phyloP scores from a whole-genome alignment of 805 yeast genomes.

The Zygotorulaspora danielsina region DNA sequence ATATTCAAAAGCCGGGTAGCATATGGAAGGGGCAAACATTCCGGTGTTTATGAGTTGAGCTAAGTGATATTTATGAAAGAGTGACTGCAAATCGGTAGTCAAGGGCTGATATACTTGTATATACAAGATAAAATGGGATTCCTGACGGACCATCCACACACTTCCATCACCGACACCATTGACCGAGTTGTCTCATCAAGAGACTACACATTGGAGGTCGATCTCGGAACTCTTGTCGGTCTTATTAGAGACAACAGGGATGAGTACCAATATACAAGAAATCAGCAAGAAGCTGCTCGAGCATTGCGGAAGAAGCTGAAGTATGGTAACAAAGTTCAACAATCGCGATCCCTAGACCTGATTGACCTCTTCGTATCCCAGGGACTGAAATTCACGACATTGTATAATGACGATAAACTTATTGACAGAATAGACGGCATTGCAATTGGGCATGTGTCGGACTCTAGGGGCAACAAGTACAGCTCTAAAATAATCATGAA shows the following conservation, averaged over 20 bases:
- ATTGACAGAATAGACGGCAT: conserved; percentile 52
- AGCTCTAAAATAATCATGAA: conserved; percentile 42
- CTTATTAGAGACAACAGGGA: conserved; percentile 39
- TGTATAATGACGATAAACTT: conserved; percentile 67
- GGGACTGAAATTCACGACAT: conserved; percentile 34
- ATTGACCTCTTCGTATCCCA: conserved; percentile 51
- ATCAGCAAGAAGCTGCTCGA: conserved; percentile 76
- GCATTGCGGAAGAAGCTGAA: conserved; percentile 85
- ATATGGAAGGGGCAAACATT: neutral
- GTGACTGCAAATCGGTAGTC: no score
- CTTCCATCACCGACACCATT: conserved; percentile 64
- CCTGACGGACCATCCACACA: conserved; percentile 56
- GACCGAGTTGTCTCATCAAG: conserved; percentile 44
- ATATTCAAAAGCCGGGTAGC: neutral
- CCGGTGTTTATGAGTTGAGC: neutral
- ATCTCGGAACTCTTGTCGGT: conserved; percentile 35
- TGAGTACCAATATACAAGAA: conserved; percentile 22
- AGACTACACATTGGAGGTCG: conserved; percentile 34
- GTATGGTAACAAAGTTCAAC: conserved; percentile 68
- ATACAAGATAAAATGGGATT: conserved; percentile 49
- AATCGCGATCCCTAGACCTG: conserved; percentile 59
- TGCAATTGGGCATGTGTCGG: conserved; percentile 17
- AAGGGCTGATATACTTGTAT: no score
- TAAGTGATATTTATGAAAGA: no score
- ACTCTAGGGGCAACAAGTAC: conserved; percentile 37